These are phyloP conservation scores for Aspergillus uvarum DNA, from an alignment of 2,329 filamentous ascomycete genomes.

Conservation along the genomic window DNA sequence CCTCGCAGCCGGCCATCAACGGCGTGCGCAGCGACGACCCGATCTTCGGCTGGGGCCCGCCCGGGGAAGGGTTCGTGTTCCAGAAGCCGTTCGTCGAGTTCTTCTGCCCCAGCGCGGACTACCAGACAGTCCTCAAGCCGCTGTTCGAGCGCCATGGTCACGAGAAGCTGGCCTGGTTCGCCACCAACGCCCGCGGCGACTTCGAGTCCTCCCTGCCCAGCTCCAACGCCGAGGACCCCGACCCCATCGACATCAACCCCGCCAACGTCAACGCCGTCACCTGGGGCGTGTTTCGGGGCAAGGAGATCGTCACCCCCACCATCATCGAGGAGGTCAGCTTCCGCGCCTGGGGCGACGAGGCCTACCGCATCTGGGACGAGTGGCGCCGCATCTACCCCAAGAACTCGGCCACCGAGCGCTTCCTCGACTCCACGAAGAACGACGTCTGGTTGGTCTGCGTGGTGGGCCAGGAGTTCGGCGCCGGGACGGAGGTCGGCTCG, in stretches of 20 bases:
- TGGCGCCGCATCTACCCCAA: conserved; percentile 88
- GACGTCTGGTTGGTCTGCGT: conserved; percentile 85
- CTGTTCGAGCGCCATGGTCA: conserved; percentile 61
- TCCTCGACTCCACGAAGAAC: conserved; percentile 66
- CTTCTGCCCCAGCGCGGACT: conserved; percentile 76
- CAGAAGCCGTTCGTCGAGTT: conserved; percentile 98
- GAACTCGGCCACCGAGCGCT: conserved; percentile 66
- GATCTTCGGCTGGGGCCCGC: conserved; percentile 90
- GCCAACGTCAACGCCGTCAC: conserved; percentile 87
- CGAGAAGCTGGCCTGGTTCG: conserved; percentile 80
- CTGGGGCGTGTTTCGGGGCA: conserved; percentile 92
- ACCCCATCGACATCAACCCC: conserved; percentile 37
- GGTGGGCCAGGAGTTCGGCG: conserved; percentile 48
- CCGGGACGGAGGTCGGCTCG: conserved; percentile 39
- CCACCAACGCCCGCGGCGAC: conserved; percentile 73
- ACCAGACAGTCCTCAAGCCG: conserved; percentile 60
- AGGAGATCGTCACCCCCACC: conserved; percentile 93
- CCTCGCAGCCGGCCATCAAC: conserved; percentile 91
- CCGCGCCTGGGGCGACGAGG: conserved; percentile 90
- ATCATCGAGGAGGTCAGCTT: conserved; percentile 97
- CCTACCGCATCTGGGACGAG: conserved; percentile 91
- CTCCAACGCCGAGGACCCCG: conserved; percentile 25
- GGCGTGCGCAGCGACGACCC: conserved; percentile 73
- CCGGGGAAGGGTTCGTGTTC: conserved; percentile 84
- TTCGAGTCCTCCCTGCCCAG: conserved; percentile 62